Conservation (phyloP, 331 rosid genomes). For the Dryas integrifolia region DNA sequence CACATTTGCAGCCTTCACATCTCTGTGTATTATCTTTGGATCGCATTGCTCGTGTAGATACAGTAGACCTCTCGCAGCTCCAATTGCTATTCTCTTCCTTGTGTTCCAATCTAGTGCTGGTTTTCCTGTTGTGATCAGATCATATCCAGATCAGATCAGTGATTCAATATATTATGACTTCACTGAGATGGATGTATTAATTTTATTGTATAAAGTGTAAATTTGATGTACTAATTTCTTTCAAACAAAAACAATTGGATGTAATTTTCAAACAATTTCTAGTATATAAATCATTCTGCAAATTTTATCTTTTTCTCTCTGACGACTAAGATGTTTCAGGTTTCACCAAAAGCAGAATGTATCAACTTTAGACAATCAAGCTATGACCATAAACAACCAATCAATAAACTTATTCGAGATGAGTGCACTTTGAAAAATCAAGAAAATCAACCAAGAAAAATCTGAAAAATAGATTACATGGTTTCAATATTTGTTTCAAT, state of each 20-base stretch:
- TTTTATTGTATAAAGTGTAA: not conserved
- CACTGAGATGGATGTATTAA: not conserved
- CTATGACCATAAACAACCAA: not conserved
- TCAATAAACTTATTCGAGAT: not conserved
- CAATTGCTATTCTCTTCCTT: slow-evolving; percentile 91
- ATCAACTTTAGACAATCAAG: not conserved
- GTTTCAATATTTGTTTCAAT: not conserved
- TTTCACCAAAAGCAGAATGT: not conserved
- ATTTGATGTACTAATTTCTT: not conserved
- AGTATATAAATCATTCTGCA: not conserved
- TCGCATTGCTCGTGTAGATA: slow-evolving; percentile 97
- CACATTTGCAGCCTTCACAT: slow-evolving; percentile 98
- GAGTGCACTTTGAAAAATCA: not conserved
- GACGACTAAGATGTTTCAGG: not conserved
- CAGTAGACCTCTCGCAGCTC: slow-evolving; percentile 97
- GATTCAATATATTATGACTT: not conserved
- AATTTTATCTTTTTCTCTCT: not conserved
- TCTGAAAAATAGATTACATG: not conserved
- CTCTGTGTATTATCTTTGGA: slow-evolving; percentile 97
- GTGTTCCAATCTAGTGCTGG: slow-evolving; percentile 95
- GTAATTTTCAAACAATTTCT: not conserved
- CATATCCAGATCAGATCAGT: slow-evolving; percentile 3
- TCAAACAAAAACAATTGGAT: not conserved
- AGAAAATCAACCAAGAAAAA: slow-evolving; percentile 5
- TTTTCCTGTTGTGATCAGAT: slow-evolving; percentile 51